These are phyloP conservation scores for Psilocybe azurescens DNA, from an alignment of 768 basidiomycete species.

Conservation along the genomic window DNA sequence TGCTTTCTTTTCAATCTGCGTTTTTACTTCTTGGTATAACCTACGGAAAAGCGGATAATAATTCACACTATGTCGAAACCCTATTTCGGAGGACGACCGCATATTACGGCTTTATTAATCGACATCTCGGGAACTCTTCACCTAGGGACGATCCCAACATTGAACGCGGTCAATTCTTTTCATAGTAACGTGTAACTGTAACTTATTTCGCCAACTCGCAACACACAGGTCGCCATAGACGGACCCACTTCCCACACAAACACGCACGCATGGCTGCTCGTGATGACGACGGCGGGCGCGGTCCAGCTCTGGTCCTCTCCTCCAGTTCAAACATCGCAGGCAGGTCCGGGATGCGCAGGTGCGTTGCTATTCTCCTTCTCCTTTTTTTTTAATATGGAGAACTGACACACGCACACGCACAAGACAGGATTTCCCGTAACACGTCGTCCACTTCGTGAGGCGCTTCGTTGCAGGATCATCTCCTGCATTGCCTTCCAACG, in stretches of 20 bases:
- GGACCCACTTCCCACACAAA: conserved; percentile 37
- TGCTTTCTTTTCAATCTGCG: too few relatives aligned
- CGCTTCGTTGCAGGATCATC: conserved; percentile 75
- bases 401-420: neutral
- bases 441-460: conserved; percentile 64
- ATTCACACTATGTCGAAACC: neutral
- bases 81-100: conserved; percentile 31
- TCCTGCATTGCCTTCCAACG: conserved; percentile 41
- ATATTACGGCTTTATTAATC: conserved; percentile 58
- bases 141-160: conserved; percentile 53
- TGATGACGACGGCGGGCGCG: conserved; percentile 79
- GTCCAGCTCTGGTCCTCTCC: conserved; percentile 65
- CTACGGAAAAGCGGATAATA: too few relatives aligned
- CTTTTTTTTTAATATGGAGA: neutral
- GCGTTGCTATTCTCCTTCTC: conserved; percentile 12
- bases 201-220: too few relatives aligned
- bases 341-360: conserved; percentile 70
- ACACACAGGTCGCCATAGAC: conserved; percentile 62
- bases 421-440: conserved; percentile 70
- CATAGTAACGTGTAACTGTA: too few relatives aligned
- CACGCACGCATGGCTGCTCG: conserved; percentile 37
- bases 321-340: conserved; percentile 44
- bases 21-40: too few relatives aligned
- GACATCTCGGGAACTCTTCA: conserved; percentile 75
- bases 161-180: conserved; percentile 52